Percentiles rank a stretch among this genome's conserved stretches.
These are phyloP conservation scores for Aureobasidium uvarum DNA, from an alignment of 2,329 filamentous ascomycete species.

Conservation along the genomic window DNA sequence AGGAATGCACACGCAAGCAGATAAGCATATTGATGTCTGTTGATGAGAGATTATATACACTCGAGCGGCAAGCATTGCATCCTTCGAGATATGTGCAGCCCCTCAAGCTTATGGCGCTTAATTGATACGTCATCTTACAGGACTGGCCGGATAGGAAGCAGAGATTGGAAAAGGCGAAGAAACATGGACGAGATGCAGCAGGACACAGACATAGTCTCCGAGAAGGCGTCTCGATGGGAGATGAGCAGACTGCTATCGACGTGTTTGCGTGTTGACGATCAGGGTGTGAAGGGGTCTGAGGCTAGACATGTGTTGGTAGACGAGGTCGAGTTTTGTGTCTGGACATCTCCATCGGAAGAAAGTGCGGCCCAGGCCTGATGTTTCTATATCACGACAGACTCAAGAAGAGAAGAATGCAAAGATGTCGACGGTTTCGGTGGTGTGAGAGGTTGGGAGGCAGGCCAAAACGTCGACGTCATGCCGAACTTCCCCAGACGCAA, in stretches of 20 bases:
- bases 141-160: not conserved
- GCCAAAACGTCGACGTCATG: not conserved
- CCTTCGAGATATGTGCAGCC: not conserved
- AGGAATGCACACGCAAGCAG: not conserved
- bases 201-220: not conserved
- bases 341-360: not conserved
- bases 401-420: not conserved
- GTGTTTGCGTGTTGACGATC: not conserved
- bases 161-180: not conserved
- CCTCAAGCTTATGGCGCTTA: not conserved
- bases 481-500: not conserved
- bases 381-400: not conserved
- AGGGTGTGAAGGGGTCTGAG: not conserved
- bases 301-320: not conserved
- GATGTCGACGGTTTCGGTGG: not conserved
- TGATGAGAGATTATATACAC: not conserved
- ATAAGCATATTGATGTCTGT: not conserved
- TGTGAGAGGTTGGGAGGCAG: not conserved
- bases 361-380: too few species aligned
- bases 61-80: not conserved
- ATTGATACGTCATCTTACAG: not conserved
- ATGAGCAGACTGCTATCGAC: not conserved
- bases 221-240: not conserved
- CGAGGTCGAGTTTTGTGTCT: not conserved
- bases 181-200: not conserved